Conservation (phyloP, 768 basidiomycete genomes). For the Xerocomellus dryophilus region DNA sequence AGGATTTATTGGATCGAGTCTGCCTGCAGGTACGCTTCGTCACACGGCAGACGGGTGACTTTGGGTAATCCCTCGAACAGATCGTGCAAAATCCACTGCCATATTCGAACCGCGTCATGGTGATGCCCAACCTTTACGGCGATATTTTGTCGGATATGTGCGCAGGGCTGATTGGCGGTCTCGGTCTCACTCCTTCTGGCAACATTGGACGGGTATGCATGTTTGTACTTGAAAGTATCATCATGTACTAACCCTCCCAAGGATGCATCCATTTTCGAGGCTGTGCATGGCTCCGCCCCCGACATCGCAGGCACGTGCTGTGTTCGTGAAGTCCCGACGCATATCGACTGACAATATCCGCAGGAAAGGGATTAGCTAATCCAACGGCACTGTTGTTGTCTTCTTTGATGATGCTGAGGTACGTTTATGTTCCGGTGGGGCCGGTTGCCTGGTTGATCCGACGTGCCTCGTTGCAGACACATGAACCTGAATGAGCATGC, state of each 20-base stretch:
- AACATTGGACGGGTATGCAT: constrained; percentile 86
- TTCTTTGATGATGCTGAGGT: constrained; percentile 98
- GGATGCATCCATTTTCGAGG: constrained; percentile 99
- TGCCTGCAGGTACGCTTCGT: constrained; percentile 71
- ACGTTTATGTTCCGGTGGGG: constrained; percentile 26
- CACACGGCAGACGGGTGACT: not conserved
- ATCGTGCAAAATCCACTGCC: constrained; percentile 92
- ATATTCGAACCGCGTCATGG: constrained; percentile 96
- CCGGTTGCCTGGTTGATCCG: constrained; percentile 19
- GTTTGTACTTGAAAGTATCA: constrained; percentile 1
- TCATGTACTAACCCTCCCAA: constrained; percentile 32
- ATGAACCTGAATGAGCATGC: constrained; percentile 88
- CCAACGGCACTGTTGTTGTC: constrained; percentile 97
- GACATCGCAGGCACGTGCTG: constrained; percentile 81
- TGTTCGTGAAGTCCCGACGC: not conserved
- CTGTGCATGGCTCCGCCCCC: constrained; percentile 98
- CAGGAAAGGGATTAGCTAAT: constrained; percentile 91
- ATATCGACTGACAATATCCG: constrained; percentile 4
- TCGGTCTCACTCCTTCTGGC: constrained; percentile 95
- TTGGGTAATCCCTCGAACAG: constrained; percentile 35
- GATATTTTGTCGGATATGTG: constrained; percentile 98
- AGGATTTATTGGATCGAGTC: constrained; percentile 94
- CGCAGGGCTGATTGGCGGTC: constrained; percentile 95
- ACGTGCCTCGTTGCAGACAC: constrained; percentile 54
- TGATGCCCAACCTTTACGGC: constrained; percentile 98